A percentile compares a stretch with the other conserved stretches of the same genome.
Evolutionary conservation across 192 early-diverging fungal species (phyloP).

Genomic region (Endogone sp.): DNA sequence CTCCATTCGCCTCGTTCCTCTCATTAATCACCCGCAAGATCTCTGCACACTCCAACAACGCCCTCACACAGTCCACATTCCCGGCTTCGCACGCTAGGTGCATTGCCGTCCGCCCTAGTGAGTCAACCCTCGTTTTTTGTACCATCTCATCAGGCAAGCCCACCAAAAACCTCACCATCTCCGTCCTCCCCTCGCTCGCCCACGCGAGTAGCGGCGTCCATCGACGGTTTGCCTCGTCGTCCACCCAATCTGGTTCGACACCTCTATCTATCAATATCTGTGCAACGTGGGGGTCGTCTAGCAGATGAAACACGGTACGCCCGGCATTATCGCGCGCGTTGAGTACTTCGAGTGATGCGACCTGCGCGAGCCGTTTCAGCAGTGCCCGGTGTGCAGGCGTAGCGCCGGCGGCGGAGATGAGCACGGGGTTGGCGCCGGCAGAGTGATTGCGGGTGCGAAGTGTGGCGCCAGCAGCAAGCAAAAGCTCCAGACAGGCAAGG

Average conservation of each 20-base stretch:
- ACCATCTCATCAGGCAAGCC: conserved; percentile 11
- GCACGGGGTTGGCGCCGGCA: conserved; percentile 26
- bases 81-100: conserved; percentile 28
- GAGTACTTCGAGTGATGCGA: conserved; percentile 18
- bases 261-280: conserved; percentile 13
- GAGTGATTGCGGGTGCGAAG: conserved; percentile 30
- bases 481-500: conserved; percentile 5
- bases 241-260: not conserved
- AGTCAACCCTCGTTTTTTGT: conserved; percentile 18
- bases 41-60: conserved; percentile 8
- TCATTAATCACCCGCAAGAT: conserved; percentile 8
- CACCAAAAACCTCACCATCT: conserved; percentile 23
- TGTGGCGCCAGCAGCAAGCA: conserved; percentile 17
- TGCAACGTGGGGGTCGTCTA: conserved; percentile 17
- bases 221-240: conserved; percentile 25
- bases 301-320: conserved; percentile 37
- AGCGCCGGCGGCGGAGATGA: conserved; percentile 22
- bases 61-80: conserved; percentile 13
- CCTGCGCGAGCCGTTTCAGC: conserved; percentile 6
- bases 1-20: conserved; percentile 29
- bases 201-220: conserved; percentile 33
- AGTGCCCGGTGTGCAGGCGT: conserved; percentile 3
- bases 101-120: conserved; percentile 27
- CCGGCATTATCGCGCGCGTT: conserved; percentile 30
- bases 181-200: conserved; percentile 21